A percentile compares a stretch with the other conserved stretches of the same genome.
These are phyloP conservation scores for Diaporthe helianthi DNA, from an alignment of 2,329 filamentous ascomycete genomes.

Conservation along the genomic window DNA sequence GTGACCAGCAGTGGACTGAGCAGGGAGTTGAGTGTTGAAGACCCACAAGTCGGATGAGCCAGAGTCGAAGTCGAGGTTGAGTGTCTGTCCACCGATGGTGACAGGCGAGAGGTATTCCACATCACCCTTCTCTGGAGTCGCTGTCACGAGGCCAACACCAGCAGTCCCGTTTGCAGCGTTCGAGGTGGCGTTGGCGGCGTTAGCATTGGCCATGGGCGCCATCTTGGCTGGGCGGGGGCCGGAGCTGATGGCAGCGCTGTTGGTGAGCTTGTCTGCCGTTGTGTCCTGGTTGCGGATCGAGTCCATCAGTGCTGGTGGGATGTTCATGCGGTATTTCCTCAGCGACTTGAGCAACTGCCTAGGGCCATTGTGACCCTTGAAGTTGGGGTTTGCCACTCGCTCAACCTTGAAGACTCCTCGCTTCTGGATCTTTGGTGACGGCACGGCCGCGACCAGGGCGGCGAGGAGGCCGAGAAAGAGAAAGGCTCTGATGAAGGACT, in stretches of 20 bases:
- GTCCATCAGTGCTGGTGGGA: constrained; percentile 52
- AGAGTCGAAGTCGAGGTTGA: constrained; percentile 78
- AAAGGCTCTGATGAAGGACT: constrained; percentile 39
- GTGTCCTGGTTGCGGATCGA: constrained; percentile 42
- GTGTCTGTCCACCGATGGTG: constrained; percentile 70
- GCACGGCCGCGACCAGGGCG: constrained; percentile 54
- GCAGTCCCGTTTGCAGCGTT: constrained; percentile 33
- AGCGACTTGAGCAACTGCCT: constrained; percentile 70
- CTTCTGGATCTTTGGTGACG: constrained; percentile 51
- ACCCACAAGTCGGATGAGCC: constrained; percentile 80
- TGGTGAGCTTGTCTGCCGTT: constrained; percentile 32
- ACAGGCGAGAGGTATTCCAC: constrained; percentile 75
- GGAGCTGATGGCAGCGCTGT: constrained; percentile 16
- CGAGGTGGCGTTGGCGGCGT: constrained; percentile 39
- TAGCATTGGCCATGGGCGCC: background rate
- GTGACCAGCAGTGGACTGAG: constrained; percentile 56
- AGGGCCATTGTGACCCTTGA: constrained; percentile 63
- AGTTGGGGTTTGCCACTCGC: constrained; percentile 61
- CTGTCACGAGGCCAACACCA: constrained; percentile 65
- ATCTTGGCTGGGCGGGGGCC: constrained; percentile 9
- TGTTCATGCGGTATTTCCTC: constrained; percentile 68
- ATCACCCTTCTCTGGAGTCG: constrained; percentile 70
- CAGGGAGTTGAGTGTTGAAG: constrained; percentile 67
- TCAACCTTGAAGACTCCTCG: constrained; percentile 67
- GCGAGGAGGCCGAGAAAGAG: constrained; percentile 57